These are phyloP conservation scores for Triticum timopheevii DNA, from an alignment of 176 grass and related monocot genomes.

Conservation along the genomic window DNA sequence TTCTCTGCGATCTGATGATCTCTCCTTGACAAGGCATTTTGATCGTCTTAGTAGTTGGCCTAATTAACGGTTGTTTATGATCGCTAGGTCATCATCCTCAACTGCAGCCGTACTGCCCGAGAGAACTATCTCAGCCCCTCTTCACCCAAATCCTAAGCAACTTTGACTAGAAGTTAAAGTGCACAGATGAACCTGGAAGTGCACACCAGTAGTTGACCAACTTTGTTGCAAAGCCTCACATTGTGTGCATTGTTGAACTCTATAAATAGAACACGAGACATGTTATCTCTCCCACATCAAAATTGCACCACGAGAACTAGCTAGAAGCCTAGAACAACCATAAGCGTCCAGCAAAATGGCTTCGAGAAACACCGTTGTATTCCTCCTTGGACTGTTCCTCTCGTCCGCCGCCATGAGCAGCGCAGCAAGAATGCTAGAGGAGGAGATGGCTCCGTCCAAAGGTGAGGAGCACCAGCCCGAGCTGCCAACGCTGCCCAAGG, in stretches of 20 bases:
- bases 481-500: slow-evolving; percentile 24
- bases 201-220: slow-evolving; percentile 4
- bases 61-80: no score
- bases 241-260: neutral
- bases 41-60: no score
- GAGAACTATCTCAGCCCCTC: no score
- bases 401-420: neutral
- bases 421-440: slow-evolving; percentile 22
- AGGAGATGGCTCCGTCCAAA: neutral
- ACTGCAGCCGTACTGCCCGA: no score
- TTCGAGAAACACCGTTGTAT: neutral
- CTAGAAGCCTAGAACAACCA: no score
- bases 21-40: no score
- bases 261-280: neutral
- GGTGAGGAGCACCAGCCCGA: neutral
- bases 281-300: neutral
- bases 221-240: neutral
- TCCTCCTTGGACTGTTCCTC: slow-evolving; percentile 6
- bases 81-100: no score
- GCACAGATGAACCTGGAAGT: neutral
- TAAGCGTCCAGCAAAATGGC: neutral
- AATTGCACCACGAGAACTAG: neutral
- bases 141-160: no score
- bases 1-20: no score
- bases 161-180: no score